Percentiles rank a stretch among this genome's conserved stretches.
These are phyloP conservation scores for Blastocystis sp. DNA, from an alignment of 352 stramenopile genomes.

Conservation along the genomic window DNA sequence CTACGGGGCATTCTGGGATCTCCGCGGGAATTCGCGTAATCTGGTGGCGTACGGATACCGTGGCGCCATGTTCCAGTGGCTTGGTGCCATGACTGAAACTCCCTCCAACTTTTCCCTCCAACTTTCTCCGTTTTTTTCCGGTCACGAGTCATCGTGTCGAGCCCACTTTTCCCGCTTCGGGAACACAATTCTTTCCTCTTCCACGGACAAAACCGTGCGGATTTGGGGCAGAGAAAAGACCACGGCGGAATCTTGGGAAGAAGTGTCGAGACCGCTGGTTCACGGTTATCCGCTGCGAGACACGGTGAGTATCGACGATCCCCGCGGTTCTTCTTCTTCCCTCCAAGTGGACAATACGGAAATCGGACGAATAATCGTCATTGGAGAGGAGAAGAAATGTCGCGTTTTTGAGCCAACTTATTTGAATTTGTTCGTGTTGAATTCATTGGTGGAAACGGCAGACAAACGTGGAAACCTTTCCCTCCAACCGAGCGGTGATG, in stretches of 20 bases:
- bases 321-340: neutral
- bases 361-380: conserved; percentile 1
- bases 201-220: neutral
- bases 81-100: no score
- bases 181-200: neutral
- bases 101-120: neutral
- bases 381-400: conserved; percentile 48
- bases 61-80: conserved; percentile 44
- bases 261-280: conserved; percentile 4
- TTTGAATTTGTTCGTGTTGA: conserved; percentile 33
- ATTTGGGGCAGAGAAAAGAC: neutral
- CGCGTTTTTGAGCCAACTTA: conserved; percentile 7
- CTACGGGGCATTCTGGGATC: conserved; percentile 11
- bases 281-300: conserved; percentile 25
- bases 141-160: neutral
- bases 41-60: conserved; percentile 30
- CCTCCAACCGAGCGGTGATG: neutral
- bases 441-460: neutral
- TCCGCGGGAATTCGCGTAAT: neutral
- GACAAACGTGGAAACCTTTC: neutral
- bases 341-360: neutral
- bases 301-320: neutral
- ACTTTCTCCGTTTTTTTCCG: conserved; percentile 20
- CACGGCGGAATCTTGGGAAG: neutral
- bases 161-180: conserved; percentile 18